Evolutionary conservation across 2,329 filamentous ascomycete genomes (phyloP), one percentile per base, ranked within the genome.

Genomic region (Alternaria arborescens): DNA sequence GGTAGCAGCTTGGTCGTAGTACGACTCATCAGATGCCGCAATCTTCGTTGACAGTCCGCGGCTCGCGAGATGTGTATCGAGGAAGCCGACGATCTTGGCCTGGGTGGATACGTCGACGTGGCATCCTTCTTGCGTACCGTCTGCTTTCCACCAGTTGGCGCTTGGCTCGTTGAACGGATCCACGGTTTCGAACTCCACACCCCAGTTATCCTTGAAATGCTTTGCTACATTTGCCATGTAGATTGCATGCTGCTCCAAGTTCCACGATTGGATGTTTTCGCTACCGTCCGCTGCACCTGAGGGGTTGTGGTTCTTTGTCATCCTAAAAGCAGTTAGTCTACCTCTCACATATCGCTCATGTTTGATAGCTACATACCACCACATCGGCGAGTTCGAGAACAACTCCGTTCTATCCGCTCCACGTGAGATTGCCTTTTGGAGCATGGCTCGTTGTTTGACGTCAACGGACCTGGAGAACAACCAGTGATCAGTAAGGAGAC

Each of bases 91-190:
- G 32, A 61, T 53, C 42, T 47, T 53, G 28, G 54, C 48, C 22
- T 61, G 58, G 8, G 58, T 61, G 30, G 54, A 24, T 5, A 58
- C 48, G 12, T 58, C 43, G 8, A 61, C 46, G 30, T 61, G 58
- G 22, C 58, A 61, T 14, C 58, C 58, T 42, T 61, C 58, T 38
- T 61, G 58, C 5, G 58, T 61, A 24, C 58, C 58, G 16, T 61
- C 58, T 4, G 58, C 54, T 20, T 61, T 61, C 58, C 58, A 61
- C 58, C 58, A 61, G 48, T 61, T 53, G 8, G 58, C 58, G 14
- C 34, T 61, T 12, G 58, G 58, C 54, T 61, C 58, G 12, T 61
- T 61, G 36, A 61, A 61, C 6, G 54, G 54, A 16, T 61, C 58
- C 1, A 61, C 58, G 16, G 54, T 58, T 18, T 58, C 58, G 5